phyloP scores from a whole-genome alignment of 805 yeast species.

The Saturnispora sanitii region DNA sequence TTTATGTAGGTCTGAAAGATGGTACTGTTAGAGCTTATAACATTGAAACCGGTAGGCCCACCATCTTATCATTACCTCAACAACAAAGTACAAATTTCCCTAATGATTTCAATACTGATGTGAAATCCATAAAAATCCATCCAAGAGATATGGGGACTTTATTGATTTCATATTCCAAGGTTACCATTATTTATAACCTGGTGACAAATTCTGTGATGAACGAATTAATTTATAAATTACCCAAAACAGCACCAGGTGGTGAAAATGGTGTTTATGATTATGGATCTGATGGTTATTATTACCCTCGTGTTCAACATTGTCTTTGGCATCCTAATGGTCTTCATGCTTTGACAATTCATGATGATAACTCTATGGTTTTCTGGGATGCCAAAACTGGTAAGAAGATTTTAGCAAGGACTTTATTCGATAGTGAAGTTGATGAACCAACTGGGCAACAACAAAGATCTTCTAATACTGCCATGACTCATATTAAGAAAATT shows the following conservation, averaged over 20 bases:
- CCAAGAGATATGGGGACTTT: conserved; percentile 83
- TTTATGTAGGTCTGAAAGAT: conserved; percentile 67
- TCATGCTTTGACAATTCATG: conserved; percentile 69
- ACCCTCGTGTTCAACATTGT: conserved; percentile 35
- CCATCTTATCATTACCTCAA: conserved; percentile 61
- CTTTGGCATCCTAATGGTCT: conserved; percentile 91
- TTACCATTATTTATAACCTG: conserved; percentile 62
- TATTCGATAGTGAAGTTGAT: conserved; percentile 58
- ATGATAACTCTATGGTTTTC: conserved; percentile 76
- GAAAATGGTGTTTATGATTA: conserved; percentile 31
- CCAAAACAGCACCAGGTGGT: conserved; percentile 67
- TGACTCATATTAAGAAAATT: conserved; percentile 41
- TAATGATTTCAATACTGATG: conserved; percentile 42
- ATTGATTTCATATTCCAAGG: conserved; percentile 60
- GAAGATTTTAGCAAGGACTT: conserved; percentile 61
- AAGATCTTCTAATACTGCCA: conserved; percentile 15
- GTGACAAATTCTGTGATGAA: conserved; percentile 48
- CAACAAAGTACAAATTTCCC: conserved; percentile 58
- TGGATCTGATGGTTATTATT: conserved; percentile 19
- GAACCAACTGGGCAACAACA: conserved; percentile 29
- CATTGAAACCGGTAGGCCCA: conserved; percentile 62
- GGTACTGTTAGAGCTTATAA: conserved; percentile 70
- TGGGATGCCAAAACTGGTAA: conserved; percentile 87
- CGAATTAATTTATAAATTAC: conserved; percentile 50
- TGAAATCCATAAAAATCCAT: conserved; percentile 61